Conservation (phyloP, 1,284 basidiomycete species). For the Cryptococcus maquisensis region DNA sequence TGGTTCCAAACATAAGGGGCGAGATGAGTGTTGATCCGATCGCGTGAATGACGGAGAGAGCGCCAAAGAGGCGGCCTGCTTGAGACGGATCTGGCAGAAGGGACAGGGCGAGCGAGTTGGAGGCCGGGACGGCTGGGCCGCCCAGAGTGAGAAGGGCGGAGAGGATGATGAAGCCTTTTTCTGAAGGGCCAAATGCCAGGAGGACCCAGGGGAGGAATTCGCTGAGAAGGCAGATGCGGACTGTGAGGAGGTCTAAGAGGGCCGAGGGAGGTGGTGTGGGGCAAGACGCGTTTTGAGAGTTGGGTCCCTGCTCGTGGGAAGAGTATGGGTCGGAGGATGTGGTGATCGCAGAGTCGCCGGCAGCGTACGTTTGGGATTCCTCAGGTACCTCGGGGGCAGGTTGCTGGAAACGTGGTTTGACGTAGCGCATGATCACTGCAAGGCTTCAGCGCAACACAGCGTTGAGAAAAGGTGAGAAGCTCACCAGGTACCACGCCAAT, state of each 20-base stretch:
- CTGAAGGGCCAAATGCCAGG: constrained; percentile 46
- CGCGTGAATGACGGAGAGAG: constrained; percentile 40
- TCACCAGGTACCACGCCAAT: constrained; percentile 59
- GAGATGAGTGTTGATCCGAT: constrained; percentile 36
- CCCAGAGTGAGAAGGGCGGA: constrained; percentile 36
- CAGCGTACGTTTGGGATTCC: neutral
- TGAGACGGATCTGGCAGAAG: constrained; percentile 38
- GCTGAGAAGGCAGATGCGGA: constrained; percentile 48
- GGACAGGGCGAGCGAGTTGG: constrained; percentile 43
- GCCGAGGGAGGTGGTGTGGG: constrained; percentile 26
- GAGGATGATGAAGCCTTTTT: constrained; percentile 32
- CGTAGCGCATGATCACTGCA: constrained; percentile 37
- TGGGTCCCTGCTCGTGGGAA: neutral
- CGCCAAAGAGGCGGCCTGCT: constrained; percentile 46
- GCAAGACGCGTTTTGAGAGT: constrained; percentile 4
- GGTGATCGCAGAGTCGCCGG: constrained; percentile 3
- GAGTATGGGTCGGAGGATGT: constrained; percentile 1
- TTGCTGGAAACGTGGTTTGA: constrained; percentile 39
- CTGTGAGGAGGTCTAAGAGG: constrained; percentile 39
- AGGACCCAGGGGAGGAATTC: constrained; percentile 58
- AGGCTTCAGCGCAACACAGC: neutral
- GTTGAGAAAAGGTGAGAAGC: constrained; percentile 10
- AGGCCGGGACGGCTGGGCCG: constrained; percentile 31
- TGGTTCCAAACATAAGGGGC: constrained; percentile 39
- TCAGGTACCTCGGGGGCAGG: neutral